Evolutionary conservation across 108 stramenopile species (phyloP).

Genomic region (Poteriospumella lacustris): DNA sequence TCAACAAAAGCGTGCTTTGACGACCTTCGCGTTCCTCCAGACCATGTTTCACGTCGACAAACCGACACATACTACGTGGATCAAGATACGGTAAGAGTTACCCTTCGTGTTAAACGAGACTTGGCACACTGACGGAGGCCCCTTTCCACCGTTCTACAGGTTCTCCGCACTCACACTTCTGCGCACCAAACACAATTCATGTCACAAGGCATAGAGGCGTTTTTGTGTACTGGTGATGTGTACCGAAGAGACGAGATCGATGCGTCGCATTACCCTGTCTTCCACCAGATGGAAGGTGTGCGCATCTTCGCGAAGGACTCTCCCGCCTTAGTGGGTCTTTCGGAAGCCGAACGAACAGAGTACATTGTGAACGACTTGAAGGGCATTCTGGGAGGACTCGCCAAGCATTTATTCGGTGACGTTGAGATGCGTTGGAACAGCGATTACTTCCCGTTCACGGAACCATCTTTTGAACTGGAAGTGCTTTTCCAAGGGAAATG

Average conservation of each 20-base stretch:
- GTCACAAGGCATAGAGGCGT: constrained; percentile 59
- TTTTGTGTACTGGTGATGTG: constrained; percentile 83
- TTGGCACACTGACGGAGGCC: too few relatives aligned
- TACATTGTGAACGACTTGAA: constrained; percentile 69
- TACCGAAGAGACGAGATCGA: constrained; percentile 93
- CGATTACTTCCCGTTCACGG: constrained; percentile 89
- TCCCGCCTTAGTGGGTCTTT: not conserved
- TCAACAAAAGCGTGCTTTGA: constrained; percentile 61
- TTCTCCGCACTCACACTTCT: constrained; percentile 88
- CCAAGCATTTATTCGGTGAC: constrained; percentile 70
- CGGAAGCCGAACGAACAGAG: constrained; percentile 28
- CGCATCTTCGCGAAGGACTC: constrained; percentile 55
- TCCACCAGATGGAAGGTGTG: constrained; percentile 95
- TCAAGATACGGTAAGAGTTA: constrained; percentile 37
- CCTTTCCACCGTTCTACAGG: constrained; percentile 27
- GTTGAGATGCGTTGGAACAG: constrained; percentile 70
- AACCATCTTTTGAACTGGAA: constrained; percentile 86
- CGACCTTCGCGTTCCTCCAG: constrained; percentile 65
- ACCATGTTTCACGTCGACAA: constrained; percentile 78
- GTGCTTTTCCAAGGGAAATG: constrained; percentile 81
- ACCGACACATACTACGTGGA: constrained; percentile 87
- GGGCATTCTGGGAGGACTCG: constrained; percentile 68
- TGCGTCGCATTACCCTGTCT: constrained; percentile 84
- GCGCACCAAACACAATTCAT: constrained; percentile 84
- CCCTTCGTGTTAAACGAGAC: too few relatives aligned